These are phyloP conservation scores for Plectranthus barbatus DNA, from an alignment of 257 asterid genomes.

Conservation along the genomic window DNA sequence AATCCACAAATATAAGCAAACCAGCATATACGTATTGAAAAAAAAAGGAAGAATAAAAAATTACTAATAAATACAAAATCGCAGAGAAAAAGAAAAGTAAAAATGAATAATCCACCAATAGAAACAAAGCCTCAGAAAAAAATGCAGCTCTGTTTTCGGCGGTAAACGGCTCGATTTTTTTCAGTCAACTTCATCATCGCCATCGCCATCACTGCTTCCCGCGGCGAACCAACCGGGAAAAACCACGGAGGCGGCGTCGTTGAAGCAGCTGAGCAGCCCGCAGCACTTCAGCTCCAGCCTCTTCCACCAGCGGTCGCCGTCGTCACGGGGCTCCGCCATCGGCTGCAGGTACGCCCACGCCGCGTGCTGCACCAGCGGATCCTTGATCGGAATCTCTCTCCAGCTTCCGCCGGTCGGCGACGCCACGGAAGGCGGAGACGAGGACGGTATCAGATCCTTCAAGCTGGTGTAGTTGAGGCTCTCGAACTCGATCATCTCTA, in stretches of 20 bases:
- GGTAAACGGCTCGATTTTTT: not conserved
- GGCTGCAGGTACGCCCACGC: constrained; percentile 95
- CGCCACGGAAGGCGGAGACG: constrained; percentile 31
- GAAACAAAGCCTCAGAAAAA: constrained; percentile 18
- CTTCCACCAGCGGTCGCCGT: constrained; percentile 25
- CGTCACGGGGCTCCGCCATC: constrained; percentile 27
- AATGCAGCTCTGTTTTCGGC: constrained; percentile 18
- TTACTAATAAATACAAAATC: not conserved
- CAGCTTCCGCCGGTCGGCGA: constrained; percentile 45
- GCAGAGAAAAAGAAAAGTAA: not conserved
- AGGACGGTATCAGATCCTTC: constrained; percentile 46
- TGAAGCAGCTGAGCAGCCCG: constrained; percentile 37
- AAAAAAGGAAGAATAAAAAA: not conserved
- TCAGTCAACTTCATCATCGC: constrained; percentile 22
- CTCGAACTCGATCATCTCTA: constrained; percentile 32
- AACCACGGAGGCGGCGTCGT: constrained; percentile 36
- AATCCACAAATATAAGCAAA: no score
- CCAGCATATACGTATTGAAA: no score
- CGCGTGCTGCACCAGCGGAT: constrained; percentile 76
- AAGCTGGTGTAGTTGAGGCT: constrained; percentile 46
- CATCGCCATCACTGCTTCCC: not conserved
- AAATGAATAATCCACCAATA: not conserved
- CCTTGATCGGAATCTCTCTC: constrained; percentile 75
- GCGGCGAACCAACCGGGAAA: constrained; percentile 11
- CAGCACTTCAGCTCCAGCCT: constrained; percentile 27